Conservation (phyloP, 805 yeast genomes). For the Metschnikowia kofuensis region DNA sequence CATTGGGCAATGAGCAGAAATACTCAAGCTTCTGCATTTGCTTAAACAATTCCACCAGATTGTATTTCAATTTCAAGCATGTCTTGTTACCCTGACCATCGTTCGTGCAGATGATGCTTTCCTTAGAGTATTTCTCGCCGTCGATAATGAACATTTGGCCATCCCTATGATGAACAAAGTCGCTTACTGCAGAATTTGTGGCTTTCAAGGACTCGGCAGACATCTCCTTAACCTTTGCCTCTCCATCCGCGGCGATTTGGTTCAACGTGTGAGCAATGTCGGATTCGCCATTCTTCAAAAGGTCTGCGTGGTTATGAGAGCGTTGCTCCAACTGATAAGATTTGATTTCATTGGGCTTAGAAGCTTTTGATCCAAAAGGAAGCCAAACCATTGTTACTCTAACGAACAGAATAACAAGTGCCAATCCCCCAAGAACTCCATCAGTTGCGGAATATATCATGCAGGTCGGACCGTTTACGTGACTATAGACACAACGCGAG, state of each 20-base stretch:
- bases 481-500: constrained; percentile 11
- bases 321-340: constrained; percentile 15
- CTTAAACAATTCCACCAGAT: constrained; percentile 43
- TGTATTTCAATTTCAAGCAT: constrained; percentile 41
- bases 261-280: constrained; percentile 20
- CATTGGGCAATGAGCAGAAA: constrained; percentile 49
- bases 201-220: constrained; percentile 10
- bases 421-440: not conserved
- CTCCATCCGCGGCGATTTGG: constrained; percentile 14
- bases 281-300: constrained; percentile 12
- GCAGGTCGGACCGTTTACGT: not conserved
- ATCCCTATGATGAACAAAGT: constrained; percentile 31
- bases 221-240: constrained; percentile 10
- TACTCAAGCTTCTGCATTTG: constrained; percentile 49
- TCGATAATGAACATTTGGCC: constrained; percentile 39
- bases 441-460: not conserved
- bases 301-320: constrained; percentile 15
- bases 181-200: constrained; percentile 23
- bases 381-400: constrained; percentile 15
- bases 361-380: constrained; percentile 10
- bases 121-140: constrained; percentile 35
- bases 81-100: constrained; percentile 45
- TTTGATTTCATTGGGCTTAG: not conserved
- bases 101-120: constrained; percentile 47
- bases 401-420: not conserved